phyloP scores from a whole-genome alignment of 2,329 filamentous ascomycete species.

The Neofusicoccum parvum region DNA sequence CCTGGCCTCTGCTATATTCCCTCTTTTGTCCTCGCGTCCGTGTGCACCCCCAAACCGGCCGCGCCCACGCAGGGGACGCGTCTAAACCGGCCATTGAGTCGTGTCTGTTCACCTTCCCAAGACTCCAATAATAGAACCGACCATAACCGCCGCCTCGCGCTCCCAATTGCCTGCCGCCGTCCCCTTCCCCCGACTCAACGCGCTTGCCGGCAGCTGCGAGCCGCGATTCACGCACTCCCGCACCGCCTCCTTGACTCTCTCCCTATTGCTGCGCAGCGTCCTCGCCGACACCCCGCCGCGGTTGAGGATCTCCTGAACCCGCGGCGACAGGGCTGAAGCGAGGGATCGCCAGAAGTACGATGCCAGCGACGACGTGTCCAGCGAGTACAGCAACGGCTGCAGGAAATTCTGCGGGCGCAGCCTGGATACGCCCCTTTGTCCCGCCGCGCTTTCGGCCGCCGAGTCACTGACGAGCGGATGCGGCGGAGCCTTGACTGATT shows the following conservation, averaged over 20 bases:
- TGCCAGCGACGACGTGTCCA: conserved; percentile 84
- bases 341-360: conserved; percentile 94
- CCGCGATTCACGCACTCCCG: conserved; percentile 81
- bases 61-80: not conserved
- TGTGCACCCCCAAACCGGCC: not conserved
- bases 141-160: conserved; percentile 92
- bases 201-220: conserved; percentile 64
- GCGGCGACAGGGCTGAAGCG: conserved; percentile 72
- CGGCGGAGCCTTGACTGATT: conserved; percentile 64
- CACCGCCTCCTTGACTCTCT: conserved; percentile 74
- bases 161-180: conserved; percentile 69
- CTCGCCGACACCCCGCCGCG: conserved; percentile 83
- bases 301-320: conserved; percentile 81
- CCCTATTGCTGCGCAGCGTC: conserved; percentile 75
- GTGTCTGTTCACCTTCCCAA: conserved; percentile 34
- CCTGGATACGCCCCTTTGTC: conserved; percentile 44
- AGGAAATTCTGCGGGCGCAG: conserved; percentile 58
- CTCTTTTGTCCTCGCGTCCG: not conserved
- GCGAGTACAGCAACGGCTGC: conserved; percentile 69
- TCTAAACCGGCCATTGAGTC: not conserved
- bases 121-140: conserved; percentile 74
- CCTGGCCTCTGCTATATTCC: not conserved
- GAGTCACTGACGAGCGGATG: conserved; percentile 63
- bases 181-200: conserved; percentile 48
- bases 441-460: conserved; percentile 5